A percentile compares a stretch with the other conserved stretches of the same genome.
These are phyloP conservation scores for Quercus ilex DNA, from an alignment of 306 rosid species.

Conservation along the genomic window DNA sequence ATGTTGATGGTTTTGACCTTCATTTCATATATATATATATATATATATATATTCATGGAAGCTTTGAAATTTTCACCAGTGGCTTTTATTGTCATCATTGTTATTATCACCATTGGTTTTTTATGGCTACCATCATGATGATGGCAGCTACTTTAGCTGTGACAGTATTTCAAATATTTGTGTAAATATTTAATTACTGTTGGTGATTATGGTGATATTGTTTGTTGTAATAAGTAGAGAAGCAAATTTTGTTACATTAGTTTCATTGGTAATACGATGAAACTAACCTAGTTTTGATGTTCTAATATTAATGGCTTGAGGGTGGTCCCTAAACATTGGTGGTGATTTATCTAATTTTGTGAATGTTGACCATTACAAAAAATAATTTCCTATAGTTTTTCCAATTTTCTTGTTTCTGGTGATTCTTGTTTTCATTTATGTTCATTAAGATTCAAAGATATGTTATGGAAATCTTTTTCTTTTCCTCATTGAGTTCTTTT, in stretches of 20 bases:
- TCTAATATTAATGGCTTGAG: no score
- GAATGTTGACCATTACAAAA: no score
- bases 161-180: no score
- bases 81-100: background rate
- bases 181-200: background rate
- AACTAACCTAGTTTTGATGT: background rate
- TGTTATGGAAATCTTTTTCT: background rate
- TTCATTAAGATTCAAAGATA: no score
- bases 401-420: background rate
- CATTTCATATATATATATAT: background rate
- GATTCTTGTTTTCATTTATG: background rate
- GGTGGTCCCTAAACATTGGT: no score
- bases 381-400: background rate
- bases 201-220: background rate
- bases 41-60: background rate
- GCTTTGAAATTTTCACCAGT: background rate
- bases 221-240: background rate
- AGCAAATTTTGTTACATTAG: background rate
- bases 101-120: background rate
- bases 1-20: background rate
- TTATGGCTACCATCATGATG: background rate
- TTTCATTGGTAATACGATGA: background rate
- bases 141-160: background rate
- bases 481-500: background rate
- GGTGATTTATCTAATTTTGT: no score